Evolutionary conservation across 257 asterid genomes (phyloP), one percentile per base, ranked within the genome.

Genomic region (Haberlea rhodopensis): DNA sequence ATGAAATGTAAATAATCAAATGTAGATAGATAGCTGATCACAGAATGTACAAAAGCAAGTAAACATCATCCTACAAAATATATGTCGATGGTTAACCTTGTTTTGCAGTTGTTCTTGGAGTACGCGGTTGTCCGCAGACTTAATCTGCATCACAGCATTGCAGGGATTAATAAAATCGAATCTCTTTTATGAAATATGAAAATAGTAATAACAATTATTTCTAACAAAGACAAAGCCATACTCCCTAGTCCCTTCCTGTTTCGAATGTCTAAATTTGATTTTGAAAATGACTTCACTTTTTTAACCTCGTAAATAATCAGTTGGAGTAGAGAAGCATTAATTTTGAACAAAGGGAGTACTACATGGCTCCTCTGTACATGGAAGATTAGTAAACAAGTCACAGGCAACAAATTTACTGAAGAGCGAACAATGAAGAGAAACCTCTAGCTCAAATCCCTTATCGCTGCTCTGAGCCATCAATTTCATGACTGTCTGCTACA

Each of bases 391-490:
- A 66, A 57, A 24, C 7, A 43, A 63, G 60, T 8, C 57, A 34
- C 25, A 25, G 32, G 23, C 27, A 55, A 22, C 51, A n/a, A 64
- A 49, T 48, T 51, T n/a, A 63, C 22, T 20, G 19, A 31, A 45
- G 34, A 4, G 52, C 49, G 59, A 62, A 61, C 51, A 75, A 65
- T 60, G 53, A 51, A 48, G 63, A 53, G 57, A 60, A 68, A 92
- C 99, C 96, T 94, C 99, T 32, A 94, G 96, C 82, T 90, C 97
- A 73, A 94, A 94, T 53, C 84, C 81, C 69, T 77, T 85, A 83
- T 94, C 96, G 62, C 83, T 84, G 68, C 95, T 90, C 79, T 94
- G 94, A 34, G 95, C 77, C 88, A 74, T 88, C 84, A 94, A 76
- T 71, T 82, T 84, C 79, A 58, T 75, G 79, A 88, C 72, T 5